Evolutionary conservation across 768 basidiomycete species (phyloP).

Genomic region (Leccinum rimulosum): DNA sequence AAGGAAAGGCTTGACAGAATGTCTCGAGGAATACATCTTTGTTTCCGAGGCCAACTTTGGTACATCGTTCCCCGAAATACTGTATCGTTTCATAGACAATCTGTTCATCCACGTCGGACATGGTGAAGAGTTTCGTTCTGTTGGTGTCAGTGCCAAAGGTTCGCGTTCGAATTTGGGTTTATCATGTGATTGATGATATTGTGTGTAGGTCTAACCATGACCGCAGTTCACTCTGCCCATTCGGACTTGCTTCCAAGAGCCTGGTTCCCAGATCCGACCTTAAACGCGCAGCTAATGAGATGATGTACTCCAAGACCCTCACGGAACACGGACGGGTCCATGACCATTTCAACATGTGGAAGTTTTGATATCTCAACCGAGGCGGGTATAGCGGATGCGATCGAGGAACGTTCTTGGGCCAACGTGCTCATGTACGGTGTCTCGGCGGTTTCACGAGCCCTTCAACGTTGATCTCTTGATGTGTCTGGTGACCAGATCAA

Average conservation of each 20-base stretch:
- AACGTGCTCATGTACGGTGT: constrained; percentile 51
- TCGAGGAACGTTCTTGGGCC: constrained; percentile 63
- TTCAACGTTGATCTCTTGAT: constrained; percentile 72
- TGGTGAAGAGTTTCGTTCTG: constrained; percentile 59
- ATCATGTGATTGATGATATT: constrained; percentile 23
- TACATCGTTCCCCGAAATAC: constrained; percentile 37
- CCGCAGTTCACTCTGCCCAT: constrained; percentile 33
- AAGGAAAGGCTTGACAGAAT: constrained; percentile 35
- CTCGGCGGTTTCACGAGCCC: constrained; percentile 47
- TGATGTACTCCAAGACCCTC: constrained; percentile 28
- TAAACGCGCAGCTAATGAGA: constrained; percentile 26
- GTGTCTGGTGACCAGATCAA: constrained; percentile 66
- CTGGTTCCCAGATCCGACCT: constrained; percentile 24
- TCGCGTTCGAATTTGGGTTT: constrained; percentile 34
- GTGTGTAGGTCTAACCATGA: constrained; percentile 51
- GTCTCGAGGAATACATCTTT: too few relatives aligned
- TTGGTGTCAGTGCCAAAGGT: constrained; percentile 66
- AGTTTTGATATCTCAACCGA: constrained; percentile 35
- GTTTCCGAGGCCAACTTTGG: constrained; percentile 39
- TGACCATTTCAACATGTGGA: constrained; percentile 47
- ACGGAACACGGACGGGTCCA: constrained; percentile 30
- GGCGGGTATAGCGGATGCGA: constrained; percentile 44
- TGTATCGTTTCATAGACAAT: constrained; percentile 56
- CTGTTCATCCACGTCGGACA: constrained; percentile 63
- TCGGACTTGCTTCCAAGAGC: constrained; percentile 17